Conservation (phyloP, 1,139 yeast genomes). For the Blastobotrys capitulatus region DNA sequence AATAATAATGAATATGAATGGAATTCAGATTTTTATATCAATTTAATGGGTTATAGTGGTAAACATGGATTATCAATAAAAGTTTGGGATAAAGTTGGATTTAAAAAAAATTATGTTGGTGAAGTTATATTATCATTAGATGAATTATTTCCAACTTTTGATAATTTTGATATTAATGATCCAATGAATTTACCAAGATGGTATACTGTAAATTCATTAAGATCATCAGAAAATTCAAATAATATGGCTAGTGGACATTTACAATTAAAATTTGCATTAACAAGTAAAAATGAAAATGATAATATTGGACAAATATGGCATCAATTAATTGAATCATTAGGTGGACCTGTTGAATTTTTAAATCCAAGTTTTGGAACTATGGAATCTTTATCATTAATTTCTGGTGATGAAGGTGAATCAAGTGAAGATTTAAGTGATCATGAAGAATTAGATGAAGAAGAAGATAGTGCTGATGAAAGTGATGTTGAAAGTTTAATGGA, state of each 20-base stretch:
- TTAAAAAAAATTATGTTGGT: slow-evolving; percentile 45
- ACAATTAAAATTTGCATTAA: slow-evolving; percentile 42
- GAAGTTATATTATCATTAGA: slow-evolving; percentile 46
- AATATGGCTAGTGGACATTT: slow-evolving; percentile 45
- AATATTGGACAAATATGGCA: slow-evolving; percentile 17
- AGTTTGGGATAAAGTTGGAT: slow-evolving; percentile 35
- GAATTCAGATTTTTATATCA: slow-evolving; percentile 32
- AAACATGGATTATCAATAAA: slow-evolving; percentile 31
- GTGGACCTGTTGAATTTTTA: neutral
- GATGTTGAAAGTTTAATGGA: neutral
- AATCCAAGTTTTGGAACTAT: slow-evolving; percentile 3
- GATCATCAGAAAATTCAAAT: slow-evolving; percentile 1
- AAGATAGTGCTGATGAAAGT: neutral
- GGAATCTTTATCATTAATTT: slow-evolving; percentile 6
- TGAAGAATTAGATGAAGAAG: neutral
- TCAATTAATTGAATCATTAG: slow-evolving; percentile 5
- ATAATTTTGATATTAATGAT: slow-evolving; percentile 18
- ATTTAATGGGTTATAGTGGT: slow-evolving; percentile 21
- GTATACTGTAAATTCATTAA: slow-evolving; percentile 6
- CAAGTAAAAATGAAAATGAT: slow-evolving; percentile 13
- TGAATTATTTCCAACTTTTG: slow-evolving; percentile 37
- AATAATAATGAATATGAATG: slow-evolving; percentile 34
- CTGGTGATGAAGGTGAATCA: slow-evolving; percentile 6
- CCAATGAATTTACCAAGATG: slow-evolving; percentile 16
- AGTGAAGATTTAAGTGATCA: slow-evolving; percentile 10